A percentile compares a stretch with the other conserved stretches of the same genome.
Conservation (phyloP, 2,329 filamentous ascomycete genomes). For the Pseudogymnoascus sp. region DNA sequence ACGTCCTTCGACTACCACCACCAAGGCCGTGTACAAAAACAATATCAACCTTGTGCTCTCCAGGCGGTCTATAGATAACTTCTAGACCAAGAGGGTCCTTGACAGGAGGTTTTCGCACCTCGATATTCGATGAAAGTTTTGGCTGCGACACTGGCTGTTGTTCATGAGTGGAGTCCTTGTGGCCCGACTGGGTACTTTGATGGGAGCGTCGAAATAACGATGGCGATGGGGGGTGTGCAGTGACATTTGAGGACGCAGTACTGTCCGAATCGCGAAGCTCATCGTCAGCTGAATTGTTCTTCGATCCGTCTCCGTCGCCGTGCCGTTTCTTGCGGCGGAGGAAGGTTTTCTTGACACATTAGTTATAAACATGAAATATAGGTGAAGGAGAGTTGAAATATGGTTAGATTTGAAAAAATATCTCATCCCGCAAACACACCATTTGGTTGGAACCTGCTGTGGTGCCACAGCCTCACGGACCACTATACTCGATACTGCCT, state of each 20-base stretch:
- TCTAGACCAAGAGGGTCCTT: background rate
- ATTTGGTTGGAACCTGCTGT: background rate
- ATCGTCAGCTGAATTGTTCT: background rate
- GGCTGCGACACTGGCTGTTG: background rate
- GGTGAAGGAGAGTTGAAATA: background rate
- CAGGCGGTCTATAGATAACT: background rate
- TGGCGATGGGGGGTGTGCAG: background rate
- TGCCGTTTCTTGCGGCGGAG: background rate
- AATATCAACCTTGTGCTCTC: conserved; percentile 16
- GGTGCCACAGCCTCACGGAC: background rate
- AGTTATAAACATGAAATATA: background rate
- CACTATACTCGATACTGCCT: background rate
- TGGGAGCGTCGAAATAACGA: background rate
- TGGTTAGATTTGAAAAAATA: background rate
- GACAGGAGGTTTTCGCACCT: background rate
- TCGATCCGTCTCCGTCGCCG: background rate
- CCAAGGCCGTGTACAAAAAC: conserved; percentile 37
- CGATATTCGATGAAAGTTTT: background rate
- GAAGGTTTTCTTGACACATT: background rate
- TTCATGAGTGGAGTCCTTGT: background rate
- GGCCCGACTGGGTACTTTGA: background rate
- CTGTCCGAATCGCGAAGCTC: background rate
- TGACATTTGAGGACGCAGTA: background rate
- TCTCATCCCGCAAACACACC: background rate
- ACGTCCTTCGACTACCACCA: conserved; percentile 32